Evolutionary conservation across 805 yeast genomes (phyloP), one percentile per base, ranked within the genome.

Genomic region (Debaryomyces tyrocola): DNA sequence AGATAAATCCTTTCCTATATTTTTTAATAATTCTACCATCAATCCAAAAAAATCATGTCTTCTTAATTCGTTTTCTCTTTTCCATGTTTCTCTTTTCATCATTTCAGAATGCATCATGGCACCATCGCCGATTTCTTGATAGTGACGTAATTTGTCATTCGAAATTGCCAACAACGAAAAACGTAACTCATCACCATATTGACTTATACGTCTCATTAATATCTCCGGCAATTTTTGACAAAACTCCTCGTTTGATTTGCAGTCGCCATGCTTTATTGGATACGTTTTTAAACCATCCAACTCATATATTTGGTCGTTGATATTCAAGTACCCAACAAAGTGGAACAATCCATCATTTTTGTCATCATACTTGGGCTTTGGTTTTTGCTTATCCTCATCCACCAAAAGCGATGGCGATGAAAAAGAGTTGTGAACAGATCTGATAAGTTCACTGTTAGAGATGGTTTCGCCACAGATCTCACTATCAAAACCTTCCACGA

Each of bases 351-450:
- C 84, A 49, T 79, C 83, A 46, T 74, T 62, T 31, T 76, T 75
- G 42, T 67, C 67, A 46, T 63, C 65, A 15, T 48, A 37, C 9
- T 52, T 53, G 4, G 58, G 59, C 1, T 54, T 50, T 4, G 59
- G 54, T 28, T 48, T 48, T 8, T 49, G 41, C 29, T 53, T 46
- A 27, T 66, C 72, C 24, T 77, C 84, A 54, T 75, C 79, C 6
- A 73, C 67, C 41, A 81, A 74, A 29, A 80, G 69, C 31, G 68
- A 62, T 7, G 88, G 87, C 1, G 80, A 59, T 2, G 82, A 67
- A 61, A 84, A 83, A 17, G 85, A 80, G 60, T 84, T 84, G 60
- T 84, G 89, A 4, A 75, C 77, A 7, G 62, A 53, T 40, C 87
- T 67, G 37, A 84, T 79, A 43, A 69, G 61, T 21, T 82, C 85